Conservation (phyloP, 2,329 filamentous ascomycete genomes). For the Fusarium sp. region DNA sequence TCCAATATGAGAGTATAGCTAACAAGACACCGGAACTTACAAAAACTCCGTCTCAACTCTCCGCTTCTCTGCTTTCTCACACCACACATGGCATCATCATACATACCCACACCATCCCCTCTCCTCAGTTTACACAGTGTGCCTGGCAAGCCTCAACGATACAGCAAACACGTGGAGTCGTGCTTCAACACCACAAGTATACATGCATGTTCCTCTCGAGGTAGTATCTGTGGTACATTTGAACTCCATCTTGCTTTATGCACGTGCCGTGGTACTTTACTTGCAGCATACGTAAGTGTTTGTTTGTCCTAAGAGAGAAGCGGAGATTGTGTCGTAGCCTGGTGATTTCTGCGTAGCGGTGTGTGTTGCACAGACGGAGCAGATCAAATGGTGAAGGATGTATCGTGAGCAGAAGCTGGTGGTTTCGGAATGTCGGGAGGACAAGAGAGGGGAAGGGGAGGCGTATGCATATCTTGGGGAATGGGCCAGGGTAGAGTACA, state of each 20-base stretch:
- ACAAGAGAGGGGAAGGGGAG: conserved; percentile 14
- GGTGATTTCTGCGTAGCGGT: conserved; percentile 33
- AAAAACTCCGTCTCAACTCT: conserved; percentile 2
- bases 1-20: background rate
- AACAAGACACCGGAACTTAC: background rate
- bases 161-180: conserved; percentile 4
- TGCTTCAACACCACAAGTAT: background rate
- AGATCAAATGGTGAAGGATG: conserved; percentile 2
- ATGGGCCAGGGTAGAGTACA: conserved; percentile 5
- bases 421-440: conserved; percentile 21
- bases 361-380: conserved; percentile 12
- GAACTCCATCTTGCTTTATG: conserved; percentile 3
- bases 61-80: conserved; percentile 7
- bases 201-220: conserved; percentile 1
- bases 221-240: background rate
- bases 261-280: background rate
- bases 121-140: background rate
- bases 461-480: conserved; percentile 9
- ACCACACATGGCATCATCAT: conserved; percentile 27
- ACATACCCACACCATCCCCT: conserved; percentile 17
- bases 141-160: conserved; percentile 2
- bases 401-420: conserved; percentile 26
- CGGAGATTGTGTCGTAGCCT: conserved; percentile 23
- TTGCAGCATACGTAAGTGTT: background rate
- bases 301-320: conserved; percentile 14